Evolutionary conservation across 495 filamentous ascomycete species (phyloP), one percentile per base, ranked within the genome.

Genomic region (Pseudotulostoma volvatum): DNA sequence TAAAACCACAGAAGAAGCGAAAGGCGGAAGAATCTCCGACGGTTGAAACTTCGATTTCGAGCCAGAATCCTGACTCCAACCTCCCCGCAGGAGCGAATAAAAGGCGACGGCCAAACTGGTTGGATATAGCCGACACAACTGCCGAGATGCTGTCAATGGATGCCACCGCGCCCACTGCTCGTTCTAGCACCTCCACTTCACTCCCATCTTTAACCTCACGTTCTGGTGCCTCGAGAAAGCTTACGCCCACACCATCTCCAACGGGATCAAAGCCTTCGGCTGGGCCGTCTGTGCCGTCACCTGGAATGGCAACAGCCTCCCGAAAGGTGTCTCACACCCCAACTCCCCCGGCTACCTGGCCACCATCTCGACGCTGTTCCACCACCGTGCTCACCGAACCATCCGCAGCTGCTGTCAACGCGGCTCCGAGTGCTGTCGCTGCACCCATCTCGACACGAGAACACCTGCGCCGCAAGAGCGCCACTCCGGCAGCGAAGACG

Each of bases 401-500:
- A 31, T 47, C 42, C 18, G 33, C 31, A 42, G 41, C 28, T 16
- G n/a, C n/a, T n/a, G n/a, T n/a, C n/a, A n/a, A n/a, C n/a, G 33
- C 46, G 7, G 47, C 33, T 9, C 34, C 38, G 4, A 18, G 32
- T 15, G 9, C 34, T 20, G 19, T 44, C 8, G 23, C 38, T 31
- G 30, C 46, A 16, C 5, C 23, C 23, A 5, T 28, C 11, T 28
- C 23, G 11, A 47, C 41, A 33, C 56, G 49, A 16, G 55, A 62
- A n/a, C 64, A 63, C 18, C 54, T 58, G 13, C 60, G 66, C 21
- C 60, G 60, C n/a, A 62, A 61, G 38, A 68, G 67, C 39, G 53
- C 59, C 13, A 61, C 66, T 3, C 59, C 68, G 21, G 58, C 63
- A 3, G 57, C 63, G 18, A 67, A 67, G 43, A 72, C 68, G 1